Percentiles rank a stretch among this genome's conserved stretches.
phyloP scores from a whole-genome alignment of 257 asterid genomes.

The Scutellaria minor region DNA sequence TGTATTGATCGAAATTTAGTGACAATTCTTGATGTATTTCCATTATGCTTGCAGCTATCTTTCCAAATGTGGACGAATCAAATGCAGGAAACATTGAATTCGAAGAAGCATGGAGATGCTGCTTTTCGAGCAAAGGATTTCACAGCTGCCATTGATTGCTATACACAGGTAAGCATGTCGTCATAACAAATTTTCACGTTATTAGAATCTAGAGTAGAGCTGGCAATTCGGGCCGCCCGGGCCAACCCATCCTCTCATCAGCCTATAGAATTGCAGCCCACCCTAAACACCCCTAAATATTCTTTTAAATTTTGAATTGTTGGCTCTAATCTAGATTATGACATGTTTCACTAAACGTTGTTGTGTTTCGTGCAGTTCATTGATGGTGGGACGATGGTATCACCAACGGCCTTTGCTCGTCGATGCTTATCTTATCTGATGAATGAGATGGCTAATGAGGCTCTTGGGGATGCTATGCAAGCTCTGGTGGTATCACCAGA shows the following conservation, averaged over 20 bases:
- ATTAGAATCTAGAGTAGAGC: too few species aligned
- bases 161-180: constrained; percentile 56
- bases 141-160: constrained; percentile 72
- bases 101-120: constrained; percentile 87
- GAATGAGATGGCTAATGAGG: constrained; percentile 75
- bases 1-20: not conserved
- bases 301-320: too few species aligned
- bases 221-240: too few species aligned
- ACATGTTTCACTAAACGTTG: not conserved
- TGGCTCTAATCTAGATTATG: too few species aligned
- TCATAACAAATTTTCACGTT: not conserved
- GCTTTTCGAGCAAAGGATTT: constrained; percentile 87
- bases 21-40: not conserved
- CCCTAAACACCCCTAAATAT: too few species aligned
- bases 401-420: constrained; percentile 75
- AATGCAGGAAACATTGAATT: constrained; percentile 85
- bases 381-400: constrained; percentile 85
- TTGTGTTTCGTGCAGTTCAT: constrained; percentile 60
- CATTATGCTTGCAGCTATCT: constrained; percentile 58
- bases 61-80: constrained; percentile 93
- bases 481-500: constrained; percentile 79
- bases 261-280: too few species aligned
- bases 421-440: constrained; percentile 82
- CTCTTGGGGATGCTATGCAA: constrained; percentile 80
- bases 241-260: too few species aligned